Evolutionary conservation across 768 basidiomycete species (phyloP).

Genomic region (Russula vinacea): DNA sequence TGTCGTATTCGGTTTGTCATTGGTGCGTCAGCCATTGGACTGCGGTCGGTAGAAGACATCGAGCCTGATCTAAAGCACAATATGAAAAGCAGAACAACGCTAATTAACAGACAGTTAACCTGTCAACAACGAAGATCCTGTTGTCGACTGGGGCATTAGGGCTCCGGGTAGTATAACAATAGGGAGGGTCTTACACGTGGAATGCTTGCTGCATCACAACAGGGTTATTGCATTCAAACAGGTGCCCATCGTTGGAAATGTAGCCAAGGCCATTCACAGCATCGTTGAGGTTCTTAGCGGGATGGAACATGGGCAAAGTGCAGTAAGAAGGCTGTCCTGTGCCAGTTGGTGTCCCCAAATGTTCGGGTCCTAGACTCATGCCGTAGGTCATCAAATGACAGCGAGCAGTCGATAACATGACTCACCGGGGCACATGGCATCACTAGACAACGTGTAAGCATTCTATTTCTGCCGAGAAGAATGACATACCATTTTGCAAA

Average conservation of each 20-base stretch:
- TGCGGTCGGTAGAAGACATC: constrained; percentile 44
- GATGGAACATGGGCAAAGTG: constrained; percentile 52
- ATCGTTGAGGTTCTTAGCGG: constrained; percentile 35
- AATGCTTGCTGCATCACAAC: constrained; percentile 51
- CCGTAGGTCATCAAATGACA: not conserved
- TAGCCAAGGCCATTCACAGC: constrained; percentile 42
- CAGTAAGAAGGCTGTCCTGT: constrained; percentile 53
- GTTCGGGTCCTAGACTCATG: constrained; percentile 46
- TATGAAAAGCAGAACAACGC: not conserved
- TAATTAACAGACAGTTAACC: constrained; percentile 38
- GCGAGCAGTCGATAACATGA: not conserved
- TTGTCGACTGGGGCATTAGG: not conserved
- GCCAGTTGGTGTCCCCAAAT: constrained; percentile 35
- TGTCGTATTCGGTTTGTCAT: constrained; percentile 39
- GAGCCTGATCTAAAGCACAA: constrained; percentile 47
- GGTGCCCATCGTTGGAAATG: constrained; percentile 55
- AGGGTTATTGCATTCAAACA: constrained; percentile 54
- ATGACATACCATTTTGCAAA: constrained; percentile 52
- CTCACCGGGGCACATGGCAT: constrained; percentile 50
- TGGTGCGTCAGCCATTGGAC: constrained; percentile 47
- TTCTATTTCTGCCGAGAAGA: not conserved
- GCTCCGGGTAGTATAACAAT: too few species aligned
- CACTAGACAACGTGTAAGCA: constrained; percentile 36
- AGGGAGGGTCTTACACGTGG: constrained; percentile 49
- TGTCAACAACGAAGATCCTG: constrained; percentile 53